phyloP scores from a whole-genome alignment of 352 stramenopile genomes.

The Thalassiosira exigua region DNA sequence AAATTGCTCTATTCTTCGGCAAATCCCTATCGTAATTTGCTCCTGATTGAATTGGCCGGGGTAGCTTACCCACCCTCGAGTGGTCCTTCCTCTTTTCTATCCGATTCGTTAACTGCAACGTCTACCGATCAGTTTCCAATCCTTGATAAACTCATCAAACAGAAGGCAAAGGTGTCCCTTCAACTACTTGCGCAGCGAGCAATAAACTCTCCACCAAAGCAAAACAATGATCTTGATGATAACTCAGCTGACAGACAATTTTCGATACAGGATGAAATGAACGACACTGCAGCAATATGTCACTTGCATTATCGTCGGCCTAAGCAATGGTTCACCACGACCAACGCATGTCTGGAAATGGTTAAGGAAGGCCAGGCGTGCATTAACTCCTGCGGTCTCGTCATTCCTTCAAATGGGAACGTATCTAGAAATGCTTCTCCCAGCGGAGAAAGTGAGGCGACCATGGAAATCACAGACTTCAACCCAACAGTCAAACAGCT shows the following conservation, averaged over 20 bases:
- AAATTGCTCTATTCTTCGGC: conserved; percentile 27
- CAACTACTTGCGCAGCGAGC: conserved; percentile 38
- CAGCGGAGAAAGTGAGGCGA: background rate
- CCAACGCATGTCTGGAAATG: conserved; percentile 42
- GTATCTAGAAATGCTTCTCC: background rate
- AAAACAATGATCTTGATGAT: background rate
- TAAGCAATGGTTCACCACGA: conserved; percentile 32
- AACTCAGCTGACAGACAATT: background rate
- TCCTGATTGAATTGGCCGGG: conserved; percentile 43
- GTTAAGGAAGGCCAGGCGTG: conserved; percentile 31
- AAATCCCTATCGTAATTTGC: conserved; percentile 44
- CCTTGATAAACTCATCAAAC: conserved; percentile 25
- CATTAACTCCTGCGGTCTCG: conserved; percentile 8
- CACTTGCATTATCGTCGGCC: conserved; percentile 36
- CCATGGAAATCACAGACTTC: conserved; percentile 23
- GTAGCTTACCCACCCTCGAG: conserved; percentile 15
- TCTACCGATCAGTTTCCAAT: conserved; percentile 7
- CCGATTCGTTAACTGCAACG: background rate
- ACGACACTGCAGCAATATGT: conserved; percentile 42
- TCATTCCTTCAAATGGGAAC: too few species aligned
- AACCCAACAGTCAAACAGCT: conserved; percentile 46
- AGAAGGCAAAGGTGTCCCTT: conserved; percentile 38
- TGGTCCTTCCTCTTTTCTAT: background rate
- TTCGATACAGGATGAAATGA: conserved; percentile 2
- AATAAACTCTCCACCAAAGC: background rate